A percentile compares a stretch with the other conserved stretches of the same genome.
phyloP scores from a whole-genome alignment of 306 rosid genomes.

The Ormosia emarginata region DNA sequence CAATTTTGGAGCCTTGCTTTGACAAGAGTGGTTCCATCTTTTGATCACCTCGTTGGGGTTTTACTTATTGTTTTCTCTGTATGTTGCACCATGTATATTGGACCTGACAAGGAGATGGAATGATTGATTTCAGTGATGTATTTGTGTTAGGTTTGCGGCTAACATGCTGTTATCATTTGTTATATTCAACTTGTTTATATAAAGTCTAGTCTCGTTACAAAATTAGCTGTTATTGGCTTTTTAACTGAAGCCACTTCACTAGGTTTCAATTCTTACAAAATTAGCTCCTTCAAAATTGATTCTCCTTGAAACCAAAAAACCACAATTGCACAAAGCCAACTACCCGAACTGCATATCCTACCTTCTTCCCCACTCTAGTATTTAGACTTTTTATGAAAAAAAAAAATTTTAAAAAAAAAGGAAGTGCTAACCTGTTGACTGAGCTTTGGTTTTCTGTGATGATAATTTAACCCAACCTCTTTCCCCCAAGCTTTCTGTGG shows the following conservation, averaged over 20 bases:
- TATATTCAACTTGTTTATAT: slow-evolving; percentile 13
- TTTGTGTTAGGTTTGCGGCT: background rate
- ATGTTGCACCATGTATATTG: slow-evolving; percentile 62
- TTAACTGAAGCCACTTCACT: background rate
- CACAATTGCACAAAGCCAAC: background rate
- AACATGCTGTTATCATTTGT: slow-evolving; percentile 2
- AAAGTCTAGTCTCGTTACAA: background rate
- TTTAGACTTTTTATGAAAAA: no score
- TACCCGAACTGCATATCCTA: background rate
- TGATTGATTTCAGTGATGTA: slow-evolving; percentile 22
- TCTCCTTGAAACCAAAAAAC: background rate
- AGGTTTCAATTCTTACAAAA: background rate
- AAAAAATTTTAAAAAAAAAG: no score
- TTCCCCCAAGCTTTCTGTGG: no score
- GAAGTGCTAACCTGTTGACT: no score
- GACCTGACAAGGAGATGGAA: slow-evolving; percentile 71
- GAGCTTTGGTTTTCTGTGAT: no score
- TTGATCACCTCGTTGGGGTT: slow-evolving; percentile 54
- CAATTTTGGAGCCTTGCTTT: slow-evolving; percentile 58
- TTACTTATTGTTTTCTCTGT: slow-evolving; percentile 58
- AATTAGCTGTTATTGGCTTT: background rate
- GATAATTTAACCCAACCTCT: no score
- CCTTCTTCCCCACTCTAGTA: no score
- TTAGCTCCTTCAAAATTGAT: background rate
- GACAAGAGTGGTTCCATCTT: slow-evolving; percentile 41